phyloP scores from a whole-genome alignment of 208 protist genomes.

The Acanthamoeba royreba region DNA sequence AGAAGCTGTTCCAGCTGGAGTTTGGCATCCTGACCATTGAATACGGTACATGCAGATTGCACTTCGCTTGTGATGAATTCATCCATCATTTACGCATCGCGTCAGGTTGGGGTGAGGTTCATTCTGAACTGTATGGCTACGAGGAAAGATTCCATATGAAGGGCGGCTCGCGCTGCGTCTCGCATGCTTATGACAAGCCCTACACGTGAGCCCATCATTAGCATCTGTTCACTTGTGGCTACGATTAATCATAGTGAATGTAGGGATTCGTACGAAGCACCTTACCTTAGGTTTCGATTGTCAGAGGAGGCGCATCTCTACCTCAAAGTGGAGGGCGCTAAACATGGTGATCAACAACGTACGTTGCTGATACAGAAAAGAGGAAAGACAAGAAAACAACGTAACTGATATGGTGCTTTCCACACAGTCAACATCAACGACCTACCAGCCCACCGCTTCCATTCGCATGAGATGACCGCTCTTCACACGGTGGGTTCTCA shows the following conservation, averaged over 20 bases:
- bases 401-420: no score
- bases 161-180: neutral
- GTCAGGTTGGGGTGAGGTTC: neutral
- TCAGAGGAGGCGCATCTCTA: neutral
- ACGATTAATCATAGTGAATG: neutral
- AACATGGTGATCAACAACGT: no score
- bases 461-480: no score
- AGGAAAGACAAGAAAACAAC: no score
- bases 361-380: no score
- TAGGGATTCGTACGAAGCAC: neutral
- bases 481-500: no score
- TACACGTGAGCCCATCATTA: no score
- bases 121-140: neutral
- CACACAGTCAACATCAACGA: no score
- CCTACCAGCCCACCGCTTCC: no score
- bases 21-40: neutral
- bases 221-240: neutral
- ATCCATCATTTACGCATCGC: neutral
- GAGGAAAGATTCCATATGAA: neutral
- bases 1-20: neutral
- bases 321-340: neutral
- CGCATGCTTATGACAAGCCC: neutral
- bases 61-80: no score
- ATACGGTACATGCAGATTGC: no score
- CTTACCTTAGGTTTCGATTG: neutral